Evolutionary conservation across 108 stramenopile genomes (phyloP).

Genomic region (Cyclotella choctawhatcheeana): DNA sequence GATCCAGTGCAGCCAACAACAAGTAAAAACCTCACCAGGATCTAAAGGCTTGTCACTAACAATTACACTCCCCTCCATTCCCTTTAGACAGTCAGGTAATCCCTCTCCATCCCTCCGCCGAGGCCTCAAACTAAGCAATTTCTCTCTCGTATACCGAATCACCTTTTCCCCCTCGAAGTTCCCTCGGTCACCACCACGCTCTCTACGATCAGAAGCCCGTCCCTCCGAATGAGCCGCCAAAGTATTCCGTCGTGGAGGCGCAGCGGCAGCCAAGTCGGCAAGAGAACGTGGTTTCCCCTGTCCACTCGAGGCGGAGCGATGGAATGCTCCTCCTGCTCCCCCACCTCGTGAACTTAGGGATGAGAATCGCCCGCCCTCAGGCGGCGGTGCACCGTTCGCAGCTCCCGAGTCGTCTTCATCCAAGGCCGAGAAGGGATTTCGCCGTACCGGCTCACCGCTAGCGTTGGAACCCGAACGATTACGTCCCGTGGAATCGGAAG

Average conservation of each 20-base stretch:
- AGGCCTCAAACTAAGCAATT: constrained; percentile 73
- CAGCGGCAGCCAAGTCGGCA: constrained; percentile 19
- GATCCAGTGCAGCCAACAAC: background rate
- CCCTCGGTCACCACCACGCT: background rate
- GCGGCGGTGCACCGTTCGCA: background rate
- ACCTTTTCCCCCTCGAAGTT: constrained; percentile 55
- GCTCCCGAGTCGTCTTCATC: constrained; percentile 28
- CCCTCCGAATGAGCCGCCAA: background rate
- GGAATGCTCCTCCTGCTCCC: too few relatives aligned
- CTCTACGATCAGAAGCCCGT: background rate
- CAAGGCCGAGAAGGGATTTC: constrained; percentile 39
- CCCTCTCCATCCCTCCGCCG: constrained; percentile 30
- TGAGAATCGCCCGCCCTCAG: constrained; percentile 11
- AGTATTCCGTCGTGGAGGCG: background rate
- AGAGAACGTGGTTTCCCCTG: background rate
- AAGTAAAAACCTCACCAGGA: constrained; percentile 64
- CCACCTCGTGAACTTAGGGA: constrained; percentile 3
- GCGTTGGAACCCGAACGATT: constrained; percentile 6
- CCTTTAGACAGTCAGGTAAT: constrained; percentile 50
- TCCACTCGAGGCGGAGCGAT: constrained; percentile 11
- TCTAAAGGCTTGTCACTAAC: constrained; percentile 66
- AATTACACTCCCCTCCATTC: constrained; percentile 63
- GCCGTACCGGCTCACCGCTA: background rate
- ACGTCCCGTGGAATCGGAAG: background rate
- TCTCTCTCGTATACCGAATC: constrained; percentile 80